These are phyloP conservation scores for Blastobotrys persicus DNA, from an alignment of 1,139 yeast genomes.

Conservation along the genomic window DNA sequence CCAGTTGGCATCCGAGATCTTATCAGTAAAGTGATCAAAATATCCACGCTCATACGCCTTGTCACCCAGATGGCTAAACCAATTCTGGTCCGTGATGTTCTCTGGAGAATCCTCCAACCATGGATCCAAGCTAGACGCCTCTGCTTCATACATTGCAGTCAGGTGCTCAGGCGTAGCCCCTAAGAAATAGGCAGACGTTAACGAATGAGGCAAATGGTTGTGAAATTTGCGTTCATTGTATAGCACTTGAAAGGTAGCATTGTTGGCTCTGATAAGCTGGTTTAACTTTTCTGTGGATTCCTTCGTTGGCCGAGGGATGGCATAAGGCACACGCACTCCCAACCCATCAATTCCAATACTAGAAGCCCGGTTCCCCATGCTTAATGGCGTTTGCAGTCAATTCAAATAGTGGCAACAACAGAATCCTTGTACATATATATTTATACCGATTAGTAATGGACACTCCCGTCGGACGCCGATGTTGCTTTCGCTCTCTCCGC, in stretches of 20 bases:
- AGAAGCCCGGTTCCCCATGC: conserved; percentile 1
- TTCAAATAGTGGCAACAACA: no score
- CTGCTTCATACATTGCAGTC: conserved; percentile 28
- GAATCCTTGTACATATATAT: no score
- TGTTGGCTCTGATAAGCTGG: conserved; percentile 34
- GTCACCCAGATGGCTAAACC: conserved; percentile 32
- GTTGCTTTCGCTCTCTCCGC: no score
- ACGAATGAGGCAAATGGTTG: conserved; percentile 35
- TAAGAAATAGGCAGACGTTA: conserved; percentile 25
- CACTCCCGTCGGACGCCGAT: no score
- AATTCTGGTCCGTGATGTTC: conserved; percentile 35
- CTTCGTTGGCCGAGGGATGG: conserved; percentile 23
- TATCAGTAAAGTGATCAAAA: conserved; percentile 34
- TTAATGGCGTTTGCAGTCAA: no score
- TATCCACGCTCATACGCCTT: conserved; percentile 33
- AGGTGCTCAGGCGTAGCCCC: conserved; percentile 28
- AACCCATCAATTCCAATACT: conserved; percentile 21
- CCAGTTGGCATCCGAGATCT: conserved; percentile 28
- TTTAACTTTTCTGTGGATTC: conserved; percentile 25
- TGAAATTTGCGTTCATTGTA: conserved; percentile 33
- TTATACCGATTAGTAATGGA: no score
- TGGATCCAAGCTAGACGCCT: conserved; percentile 20
- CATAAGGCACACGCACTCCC: conserved; percentile 17
- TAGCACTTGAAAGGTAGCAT: conserved; percentile 31
- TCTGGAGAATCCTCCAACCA: conserved; percentile 37